Evolutionary conservation across 2,329 filamentous ascomycete genomes (phyloP).

Genomic region (Albophoma yamanashiensis): DNA sequence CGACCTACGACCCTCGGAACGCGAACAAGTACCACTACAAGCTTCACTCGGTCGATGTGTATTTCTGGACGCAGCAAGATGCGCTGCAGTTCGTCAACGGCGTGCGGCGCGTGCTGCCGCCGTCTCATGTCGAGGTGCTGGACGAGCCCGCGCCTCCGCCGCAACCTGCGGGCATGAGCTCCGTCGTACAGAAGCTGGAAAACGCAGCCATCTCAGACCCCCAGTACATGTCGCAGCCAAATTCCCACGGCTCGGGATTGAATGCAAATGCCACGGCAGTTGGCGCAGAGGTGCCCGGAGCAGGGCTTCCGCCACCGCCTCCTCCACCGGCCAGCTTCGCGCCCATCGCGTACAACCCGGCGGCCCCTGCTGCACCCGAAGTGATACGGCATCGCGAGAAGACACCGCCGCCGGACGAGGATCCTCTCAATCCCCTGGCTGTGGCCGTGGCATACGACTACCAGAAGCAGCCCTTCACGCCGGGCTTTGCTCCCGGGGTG

Average conservation of each 20-base stretch:
- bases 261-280: constrained; percentile 8
- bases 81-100: constrained; percentile 60
- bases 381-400: constrained; percentile 64
- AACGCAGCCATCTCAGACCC: constrained; percentile 55
- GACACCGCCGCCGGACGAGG: constrained; percentile 65
- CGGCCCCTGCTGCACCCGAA: constrained; percentile 65
- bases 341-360: constrained; percentile 69
- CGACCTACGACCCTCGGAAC: constrained; percentile 60
- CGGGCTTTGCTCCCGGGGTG: constrained; percentile 35
- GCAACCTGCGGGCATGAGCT: constrained; percentile 43
- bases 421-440: constrained; percentile 44
- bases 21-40: constrained; percentile 72
- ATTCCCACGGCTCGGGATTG: constrained; percentile 8
- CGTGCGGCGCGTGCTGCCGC: constrained; percentile 52
- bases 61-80: constrained; percentile 69
- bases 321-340: constrained; percentile 34
- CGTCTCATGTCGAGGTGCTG: constrained; percentile 48
- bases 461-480: constrained; percentile 40
- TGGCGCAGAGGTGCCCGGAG: not conserved
- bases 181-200: constrained; percentile 65
- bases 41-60: constrained; percentile 65
- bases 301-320: constrained; percentile 4
- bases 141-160: constrained; percentile 49
- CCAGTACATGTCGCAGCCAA: constrained; percentile 25
- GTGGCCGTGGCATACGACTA: constrained; percentile 48